Evolutionary conservation across 176 grass and related monocot genomes (phyloP), one percentile per base, ranked within the genome.

Genomic region (Carex myosuroides): DNA sequence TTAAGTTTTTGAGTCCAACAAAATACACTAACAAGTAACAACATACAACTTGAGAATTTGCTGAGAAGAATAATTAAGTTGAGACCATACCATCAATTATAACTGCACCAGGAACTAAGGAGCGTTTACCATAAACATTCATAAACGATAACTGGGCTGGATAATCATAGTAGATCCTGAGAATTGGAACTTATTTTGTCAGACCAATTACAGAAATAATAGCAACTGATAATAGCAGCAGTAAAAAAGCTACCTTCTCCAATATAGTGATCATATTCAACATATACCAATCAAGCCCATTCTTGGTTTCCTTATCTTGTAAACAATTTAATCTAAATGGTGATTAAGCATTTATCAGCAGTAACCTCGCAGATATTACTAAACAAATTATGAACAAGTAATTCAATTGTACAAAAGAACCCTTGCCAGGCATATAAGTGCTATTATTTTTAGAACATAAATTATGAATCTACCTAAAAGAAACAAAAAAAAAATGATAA

Each of bases 61-160:
- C 10, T 17, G 73, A 56, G 50, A 66, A 90, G 64, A 42, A 80
- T 30, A 52, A 42, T 35, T 68, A 66, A 85, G 81, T 12, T 5
- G 48, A 64, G 13, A 39, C 73, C 56, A 66, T 93, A 98, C 96
- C 93, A 79, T 98, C 95, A 44, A 98, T 86, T 64, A 98, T 87
- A 87, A 98, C 84, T 71, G 92, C 90, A 82, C 92, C 91, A 8
- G 89, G 95, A 83, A 93, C 86, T 20, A 83, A 54, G 26, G 56
- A 88, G 64, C 91, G 86, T 20, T 79, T 81, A 44, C 63, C 85
- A 82, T 95, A 93, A 88, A 98, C 77, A 18, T 83, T 85, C 88
- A 91, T 95, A 80, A 98, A 95, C 0, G 91, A 93, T 77, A 92
- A 85, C 29, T 95, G 86, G 60, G 63, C 79, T 41, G 80, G 73